These are phyloP conservation scores for Debaryomyces nepalensis DNA, from an alignment of 1,139 yeast species.

Conservation along the genomic window DNA sequence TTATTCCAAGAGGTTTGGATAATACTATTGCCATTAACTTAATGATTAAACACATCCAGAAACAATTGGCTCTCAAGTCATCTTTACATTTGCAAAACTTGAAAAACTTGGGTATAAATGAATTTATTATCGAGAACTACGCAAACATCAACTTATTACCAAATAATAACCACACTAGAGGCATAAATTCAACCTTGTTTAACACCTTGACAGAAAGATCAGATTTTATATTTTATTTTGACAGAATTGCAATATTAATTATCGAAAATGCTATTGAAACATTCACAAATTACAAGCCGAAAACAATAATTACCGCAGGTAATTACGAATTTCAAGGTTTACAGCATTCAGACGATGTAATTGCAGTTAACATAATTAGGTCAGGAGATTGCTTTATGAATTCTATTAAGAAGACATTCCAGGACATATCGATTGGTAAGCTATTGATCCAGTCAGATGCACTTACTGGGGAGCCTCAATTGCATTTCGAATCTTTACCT, in stretches of 20 bases:
- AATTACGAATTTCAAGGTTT: constrained; percentile 46
- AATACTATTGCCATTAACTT: constrained; percentile 78
- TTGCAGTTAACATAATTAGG: constrained; percentile 80
- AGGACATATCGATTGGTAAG: constrained; percentile 81
- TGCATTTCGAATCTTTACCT: constrained; percentile 73
- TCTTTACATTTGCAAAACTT: constrained; percentile 65
- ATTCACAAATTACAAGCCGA: constrained; percentile 29
- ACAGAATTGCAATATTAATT: constrained; percentile 73
- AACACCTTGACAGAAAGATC: constrained; percentile 60
- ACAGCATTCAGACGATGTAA: constrained; percentile 48
- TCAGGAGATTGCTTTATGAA: constrained; percentile 93
- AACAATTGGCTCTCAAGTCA: constrained; percentile 70
- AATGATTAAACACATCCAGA: constrained; percentile 77
- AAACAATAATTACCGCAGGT: constrained; percentile 51
- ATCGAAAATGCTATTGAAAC: constrained; percentile 69
- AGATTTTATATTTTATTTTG: constrained; percentile 85
- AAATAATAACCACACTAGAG: constrained; percentile 68
- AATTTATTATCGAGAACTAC: constrained; percentile 34
- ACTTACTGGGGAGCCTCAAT: constrained; percentile 88
- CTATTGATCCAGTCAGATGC: constrained; percentile 86
- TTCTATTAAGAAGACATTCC: constrained; percentile 74
- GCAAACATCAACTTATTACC: constrained; percentile 48
- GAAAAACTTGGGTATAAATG: constrained; percentile 53
- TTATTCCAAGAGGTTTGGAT: constrained; percentile 88
- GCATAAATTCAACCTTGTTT: constrained; percentile 72